Evolutionary conservation across 225 moss, liverwort and hornwort species (phyloP), one percentile per base, ranked within the genome.

Genomic region (Ulota crispa): DNA sequence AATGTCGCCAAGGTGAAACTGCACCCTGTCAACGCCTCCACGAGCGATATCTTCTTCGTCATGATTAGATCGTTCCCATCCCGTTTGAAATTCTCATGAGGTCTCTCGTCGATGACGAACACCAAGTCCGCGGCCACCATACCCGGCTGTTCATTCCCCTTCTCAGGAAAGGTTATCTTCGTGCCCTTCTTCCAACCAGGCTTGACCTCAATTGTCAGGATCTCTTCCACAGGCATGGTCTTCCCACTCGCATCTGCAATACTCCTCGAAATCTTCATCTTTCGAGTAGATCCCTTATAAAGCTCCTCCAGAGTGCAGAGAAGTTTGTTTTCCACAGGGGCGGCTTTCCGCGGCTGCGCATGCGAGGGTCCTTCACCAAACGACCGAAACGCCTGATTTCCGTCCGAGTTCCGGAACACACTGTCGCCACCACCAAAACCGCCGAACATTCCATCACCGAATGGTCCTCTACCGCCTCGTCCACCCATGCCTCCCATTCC

Each of bases 181-280:
- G 98, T 99, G 32, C 98, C 98, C 54, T 94, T 99, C 88, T 99
- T 99, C 98, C 98, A 99, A 8, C 98, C 98, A 16, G 98, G 98
- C 88, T 99, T 99, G 66, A 99, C 94, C 80, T 99, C 98, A 87
- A 99, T 99, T 84, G 98, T 93, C 77, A 99, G 83, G 73, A 99
- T 99, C 95, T 99, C 98, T 83, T 99, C 98, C 21, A 95, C 91
- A 11, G 93, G 93, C 84, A 99, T 72, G 10, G 95, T 94, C 89
- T 94, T 99, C 43, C 98, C 98, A 42, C 88, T 92, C 19, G 92
- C 87, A 87, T 99, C 98, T 1, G 98, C 98, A 60, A 99, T 94
- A 85, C 92, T 99, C 84, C 98, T 93, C 24, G 98, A 99, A 74
- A 99, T 99, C 91, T 99, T 99, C 98, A 99, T 99, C 92, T 99